These are phyloP conservation scores for Collybiopsis luxurians DNA, from an alignment of 768 basidiomycete genomes.

Conservation along the genomic window DNA sequence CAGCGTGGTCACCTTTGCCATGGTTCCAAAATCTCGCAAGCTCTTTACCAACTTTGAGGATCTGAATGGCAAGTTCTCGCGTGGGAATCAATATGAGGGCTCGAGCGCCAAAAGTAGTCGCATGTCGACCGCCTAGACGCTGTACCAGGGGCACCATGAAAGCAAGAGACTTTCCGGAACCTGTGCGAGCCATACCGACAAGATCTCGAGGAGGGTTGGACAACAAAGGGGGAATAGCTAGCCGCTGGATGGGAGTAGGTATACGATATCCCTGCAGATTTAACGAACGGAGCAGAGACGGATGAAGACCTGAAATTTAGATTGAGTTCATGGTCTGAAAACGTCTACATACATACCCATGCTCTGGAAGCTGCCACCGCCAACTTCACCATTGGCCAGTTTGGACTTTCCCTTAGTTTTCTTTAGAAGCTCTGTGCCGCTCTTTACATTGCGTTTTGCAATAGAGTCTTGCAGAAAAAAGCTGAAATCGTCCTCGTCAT, in stretches of 20 bases:
- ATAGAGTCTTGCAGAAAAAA: slow-evolving; percentile 70
- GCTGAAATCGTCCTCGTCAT: slow-evolving; percentile 56
- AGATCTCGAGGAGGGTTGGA: slow-evolving; percentile 85
- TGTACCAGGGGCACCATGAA: slow-evolving; percentile 93
- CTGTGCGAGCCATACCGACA: slow-evolving; percentile 97
- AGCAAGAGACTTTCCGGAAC: slow-evolving; percentile 96
- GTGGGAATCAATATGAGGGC: slow-evolving; percentile 89
- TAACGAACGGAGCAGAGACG: slow-evolving; percentile 78
- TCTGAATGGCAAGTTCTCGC: slow-evolving; percentile 91
- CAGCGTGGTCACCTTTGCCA: slow-evolving; percentile 65
- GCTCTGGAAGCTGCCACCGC: slow-evolving; percentile 94
- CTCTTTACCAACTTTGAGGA: slow-evolving; percentile 93
- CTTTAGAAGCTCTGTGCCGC: slow-evolving; percentile 74
- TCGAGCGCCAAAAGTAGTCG: slow-evolving; percentile 76
- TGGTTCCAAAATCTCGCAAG: slow-evolving; percentile 79
- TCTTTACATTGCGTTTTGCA: slow-evolving; percentile 67
- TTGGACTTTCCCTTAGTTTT: slow-evolving; percentile 73
- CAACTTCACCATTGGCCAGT: slow-evolving; percentile 71
- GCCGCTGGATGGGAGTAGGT: slow-evolving; percentile 95
- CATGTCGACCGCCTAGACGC: slow-evolving; percentile 78
- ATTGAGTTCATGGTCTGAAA: neutral
- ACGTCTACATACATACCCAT: slow-evolving; percentile 61
- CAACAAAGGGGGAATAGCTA: slow-evolving; percentile 83
- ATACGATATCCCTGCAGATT: slow-evolving; percentile 91
- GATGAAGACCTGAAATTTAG: slow-evolving; percentile 65